These are phyloP conservation scores for Magnusiomyces tetraspermus DNA, from an alignment of 1,139 yeast species.

Conservation along the genomic window DNA sequence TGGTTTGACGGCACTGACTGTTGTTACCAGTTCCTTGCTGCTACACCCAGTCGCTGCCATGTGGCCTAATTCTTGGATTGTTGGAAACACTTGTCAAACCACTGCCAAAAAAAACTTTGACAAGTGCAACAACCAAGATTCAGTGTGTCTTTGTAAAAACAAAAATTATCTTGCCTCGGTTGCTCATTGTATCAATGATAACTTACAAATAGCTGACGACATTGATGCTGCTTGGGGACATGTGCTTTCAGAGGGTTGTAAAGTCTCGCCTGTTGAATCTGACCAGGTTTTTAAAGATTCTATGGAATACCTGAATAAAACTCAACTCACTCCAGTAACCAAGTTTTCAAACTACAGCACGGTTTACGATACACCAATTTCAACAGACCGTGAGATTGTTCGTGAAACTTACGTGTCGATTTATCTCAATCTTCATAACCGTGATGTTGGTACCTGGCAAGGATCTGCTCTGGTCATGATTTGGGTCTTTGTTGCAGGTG, in stretches of 20 bases:
- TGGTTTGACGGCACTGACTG: background rate
- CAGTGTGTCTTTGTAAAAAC: slow-evolving; percentile 28
- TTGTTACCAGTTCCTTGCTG: background rate
- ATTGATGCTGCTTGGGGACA: slow-evolving; percentile 27
- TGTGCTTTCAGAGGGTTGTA: slow-evolving; percentile 24
- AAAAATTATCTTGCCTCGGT: slow-evolving; percentile 28
- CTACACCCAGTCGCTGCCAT: slow-evolving; percentile 18
- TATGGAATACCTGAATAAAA: slow-evolving; percentile 14
- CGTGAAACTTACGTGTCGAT: slow-evolving; percentile 14
- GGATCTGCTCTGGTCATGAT: slow-evolving; percentile 28
- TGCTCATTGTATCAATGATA: slow-evolving; percentile 22
- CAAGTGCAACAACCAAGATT: slow-evolving; percentile 25
- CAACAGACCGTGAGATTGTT: slow-evolving; percentile 6
- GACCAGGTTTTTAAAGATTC: slow-evolving; percentile 22
- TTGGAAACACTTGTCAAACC: slow-evolving; percentile 29
- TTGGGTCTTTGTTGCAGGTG: slow-evolving; percentile 31
- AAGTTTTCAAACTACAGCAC: slow-evolving; percentile 6
- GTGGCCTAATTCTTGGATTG: slow-evolving; percentile 30
- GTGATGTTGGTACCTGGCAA: slow-evolving; percentile 29
- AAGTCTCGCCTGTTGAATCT: slow-evolving; percentile 16
- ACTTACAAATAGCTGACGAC: slow-evolving; percentile 11
- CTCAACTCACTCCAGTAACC: slow-evolving; percentile 15
- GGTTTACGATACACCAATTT: slow-evolving; percentile 9
- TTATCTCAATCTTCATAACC: slow-evolving; percentile 24
- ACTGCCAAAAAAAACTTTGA: slow-evolving; percentile 24